Evolutionary conservation across 164 flowering plant species (phyloP), one percentile per base, ranked within the genome.

Genomic region (Tetracentron sinense): DNA sequence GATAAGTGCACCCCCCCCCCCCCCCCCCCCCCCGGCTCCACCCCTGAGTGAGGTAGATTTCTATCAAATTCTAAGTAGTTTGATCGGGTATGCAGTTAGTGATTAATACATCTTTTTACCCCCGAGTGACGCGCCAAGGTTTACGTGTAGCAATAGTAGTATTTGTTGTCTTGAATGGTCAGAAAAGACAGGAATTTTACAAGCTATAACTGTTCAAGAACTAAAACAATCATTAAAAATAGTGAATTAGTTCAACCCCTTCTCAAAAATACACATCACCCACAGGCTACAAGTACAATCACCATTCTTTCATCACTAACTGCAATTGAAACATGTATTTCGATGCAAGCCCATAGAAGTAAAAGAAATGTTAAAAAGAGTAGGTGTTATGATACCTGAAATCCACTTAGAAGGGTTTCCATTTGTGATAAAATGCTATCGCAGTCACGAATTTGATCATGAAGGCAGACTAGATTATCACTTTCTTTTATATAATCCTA

Each of bases 401-500:
- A 94, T 63, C 99, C 99, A 73, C 92, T 82, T 56, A 92, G 94
- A 63, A 94, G 90, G 26, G 86, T 83, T 77, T 94, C 99, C 99
- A 94, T 94, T 71, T 94, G 97, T 46, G 97, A 83, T 69, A 94
- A 77, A 44, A 94, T 94, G 69, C 66, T 76, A 62, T 94, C 99
- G 57, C 99, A 94, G 48, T 91, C 96, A 66, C 83, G 90, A 74
- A 94, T 91, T 78, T 94, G 99, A 74, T 91, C 97, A 72, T 88
- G 99, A 50, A 94, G 89, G 6, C 96, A 89, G 20, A 94, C 96
- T 65, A 94, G 71, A 79, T 89, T 94, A 68, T 94, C 97, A 77
- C 99, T 91, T 75, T 94, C 99, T 72, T 79, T 83, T 56, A 94
- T 89, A 62, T 94, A 94, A 68, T 94, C 99, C 99, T 94, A 87